Evolutionary conservation across 331 rosid genomes (phyloP).

Genomic region (Rosa hybrid): DNA sequence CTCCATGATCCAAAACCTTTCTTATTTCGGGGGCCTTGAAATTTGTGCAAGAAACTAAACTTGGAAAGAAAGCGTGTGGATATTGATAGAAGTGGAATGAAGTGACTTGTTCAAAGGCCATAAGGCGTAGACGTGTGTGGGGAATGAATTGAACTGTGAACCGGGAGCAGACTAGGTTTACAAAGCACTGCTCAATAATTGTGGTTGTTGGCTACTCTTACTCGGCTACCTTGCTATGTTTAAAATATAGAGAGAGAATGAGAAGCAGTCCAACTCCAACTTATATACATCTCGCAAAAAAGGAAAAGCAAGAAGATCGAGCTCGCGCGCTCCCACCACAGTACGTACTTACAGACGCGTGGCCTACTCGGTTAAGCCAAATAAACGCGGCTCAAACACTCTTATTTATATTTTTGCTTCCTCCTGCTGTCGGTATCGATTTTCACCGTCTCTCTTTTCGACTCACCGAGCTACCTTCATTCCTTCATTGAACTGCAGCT

Average conservation of each 20-base stretch:
- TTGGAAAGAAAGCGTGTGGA: not conserved
- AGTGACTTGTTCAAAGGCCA: not conserved
- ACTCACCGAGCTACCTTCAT: not conserved
- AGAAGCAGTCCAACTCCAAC: conserved; percentile 2
- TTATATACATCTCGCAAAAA: not conserved
- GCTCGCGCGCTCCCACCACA: not conserved
- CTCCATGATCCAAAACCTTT: not conserved
- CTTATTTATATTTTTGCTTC: not conserved
- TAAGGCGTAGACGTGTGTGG: not conserved
- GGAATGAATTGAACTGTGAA: not conserved
- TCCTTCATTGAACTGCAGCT: not conserved
- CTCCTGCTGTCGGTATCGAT: not conserved
- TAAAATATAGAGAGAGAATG: not conserved
- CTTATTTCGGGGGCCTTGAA: not conserved
- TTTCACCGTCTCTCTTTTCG: not conserved
- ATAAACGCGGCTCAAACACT: conserved; percentile 17
- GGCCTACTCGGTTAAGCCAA: conserved; percentile 1
- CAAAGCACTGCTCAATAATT: not conserved
- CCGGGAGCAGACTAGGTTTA: not conserved
- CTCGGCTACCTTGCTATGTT: not conserved
- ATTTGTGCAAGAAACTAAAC: not conserved
- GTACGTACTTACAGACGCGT: not conserved
- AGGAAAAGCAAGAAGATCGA: not conserved
- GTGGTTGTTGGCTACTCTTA: not conserved
- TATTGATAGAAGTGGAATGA: not conserved